phyloP scores from a whole-genome alignment of 1,139 yeast genomes.

The Suhomyces terraborum region DNA sequence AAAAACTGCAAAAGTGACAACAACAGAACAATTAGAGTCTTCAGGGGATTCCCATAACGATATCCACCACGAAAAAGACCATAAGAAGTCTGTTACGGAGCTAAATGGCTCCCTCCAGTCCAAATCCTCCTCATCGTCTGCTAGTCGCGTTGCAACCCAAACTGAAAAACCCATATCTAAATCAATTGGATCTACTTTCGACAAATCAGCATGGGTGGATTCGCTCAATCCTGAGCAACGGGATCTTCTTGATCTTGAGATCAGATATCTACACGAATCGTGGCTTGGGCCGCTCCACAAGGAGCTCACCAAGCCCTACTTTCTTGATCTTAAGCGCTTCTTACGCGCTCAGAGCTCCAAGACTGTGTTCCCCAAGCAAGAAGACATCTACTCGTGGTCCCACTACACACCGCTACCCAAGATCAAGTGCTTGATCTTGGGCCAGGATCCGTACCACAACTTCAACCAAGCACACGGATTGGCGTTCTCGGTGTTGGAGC shows the following conservation, averaged over 20 bases:
- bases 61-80: too few species aligned
- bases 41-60: too few species aligned
- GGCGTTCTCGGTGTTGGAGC: constrained; percentile 87
- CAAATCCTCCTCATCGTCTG: too few species aligned
- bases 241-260: constrained; percentile 65
- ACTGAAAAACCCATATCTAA: too few species aligned
- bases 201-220: constrained; percentile 56
- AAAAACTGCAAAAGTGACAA: too few species aligned
- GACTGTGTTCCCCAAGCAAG: constrained; percentile 72
- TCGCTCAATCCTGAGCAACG: constrained; percentile 54
- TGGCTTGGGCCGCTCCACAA: constrained; percentile 74
- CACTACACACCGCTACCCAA: constrained; percentile 75
- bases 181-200: constrained; percentile 28
- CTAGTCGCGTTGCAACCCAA: too few species aligned
- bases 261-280: constrained; percentile 65
- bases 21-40: too few species aligned
- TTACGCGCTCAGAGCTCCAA: constrained; percentile 43
- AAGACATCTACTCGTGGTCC: constrained; percentile 92
- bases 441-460: constrained; percentile 98
- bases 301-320: constrained; percentile 86
- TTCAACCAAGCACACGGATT: constrained; percentile 93
- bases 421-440: constrained; percentile 79
- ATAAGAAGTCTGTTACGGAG: too few species aligned
- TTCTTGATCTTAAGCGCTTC: constrained; percentile 68
- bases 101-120: too few species aligned